Evolutionary conservation across 129 eudicot species (phyloP).

Genomic region (Daucus carota): DNA sequence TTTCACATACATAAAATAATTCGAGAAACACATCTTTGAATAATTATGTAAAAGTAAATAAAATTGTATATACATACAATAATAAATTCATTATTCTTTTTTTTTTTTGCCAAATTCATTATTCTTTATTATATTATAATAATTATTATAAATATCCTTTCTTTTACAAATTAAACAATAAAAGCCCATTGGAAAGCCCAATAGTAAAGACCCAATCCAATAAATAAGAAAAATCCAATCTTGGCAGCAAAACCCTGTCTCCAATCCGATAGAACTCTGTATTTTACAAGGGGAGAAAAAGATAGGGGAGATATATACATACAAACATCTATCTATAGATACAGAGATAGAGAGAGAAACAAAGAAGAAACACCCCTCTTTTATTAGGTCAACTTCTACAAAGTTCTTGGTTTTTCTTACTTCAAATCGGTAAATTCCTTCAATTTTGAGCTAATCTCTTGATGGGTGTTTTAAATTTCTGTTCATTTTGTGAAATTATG

Average conservation of each 20-base stretch:
- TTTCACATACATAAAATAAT: too few relatives aligned
- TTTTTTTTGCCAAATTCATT: too few relatives aligned
- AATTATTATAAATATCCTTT: too few relatives aligned
- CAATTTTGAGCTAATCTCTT: background rate
- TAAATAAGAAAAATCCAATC: background rate
- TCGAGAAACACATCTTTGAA: too few relatives aligned
- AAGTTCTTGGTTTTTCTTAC: background rate
- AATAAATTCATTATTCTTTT: too few relatives aligned
- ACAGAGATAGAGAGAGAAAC: too few relatives aligned
- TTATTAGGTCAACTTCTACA: background rate
- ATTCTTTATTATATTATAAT: too few relatives aligned
- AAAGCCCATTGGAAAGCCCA: background rate
- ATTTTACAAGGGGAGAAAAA: background rate
- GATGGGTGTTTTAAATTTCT: background rate
- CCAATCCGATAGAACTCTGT: background rate
- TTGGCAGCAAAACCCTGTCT: slow-evolving; percentile 2
- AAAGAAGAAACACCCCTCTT: background rate
- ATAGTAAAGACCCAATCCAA: background rate
- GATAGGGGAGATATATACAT: slow-evolving; percentile 10
- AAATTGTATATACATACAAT: too few relatives aligned
- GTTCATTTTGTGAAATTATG: background rate
- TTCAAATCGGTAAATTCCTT: slow-evolving; percentile 9
- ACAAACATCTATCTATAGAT: slow-evolving; percentile 7
- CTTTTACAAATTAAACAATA: too few relatives aligned
- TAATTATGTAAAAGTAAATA: too few relatives aligned